Base-by-base conservation (phyloP, 345 rosid species). In the Populus nigra region DNA sequence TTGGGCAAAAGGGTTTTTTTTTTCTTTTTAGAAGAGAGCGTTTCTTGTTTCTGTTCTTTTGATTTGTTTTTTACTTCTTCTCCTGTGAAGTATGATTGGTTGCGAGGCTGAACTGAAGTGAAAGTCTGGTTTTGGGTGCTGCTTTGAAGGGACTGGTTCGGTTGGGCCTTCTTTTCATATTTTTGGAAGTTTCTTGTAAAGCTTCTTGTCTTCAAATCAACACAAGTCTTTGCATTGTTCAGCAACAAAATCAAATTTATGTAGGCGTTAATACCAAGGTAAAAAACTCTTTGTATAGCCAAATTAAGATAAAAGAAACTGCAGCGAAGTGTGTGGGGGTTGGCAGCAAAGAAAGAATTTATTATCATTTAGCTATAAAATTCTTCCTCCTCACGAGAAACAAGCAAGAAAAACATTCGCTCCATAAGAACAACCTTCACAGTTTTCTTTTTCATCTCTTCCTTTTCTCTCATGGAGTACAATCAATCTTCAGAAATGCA, bases 401-500 rank as follows among this genome's bases (percentile, higher is more conserved):
- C 29, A 71, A 45, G 35, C 20, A n/a, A 72, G 41, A 67, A 35
- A 67, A 36, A 38, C 20, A 9, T 20, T 38, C 39, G 17, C n/a
- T 5, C 8, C 69, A 65, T 2, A 8, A 2, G 36, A 65, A 5
- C 55, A 74, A 38, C 55, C 29, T 35, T 33, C 41, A 23, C 65
- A 59, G 0, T 3, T 59, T 41, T 59, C 4, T 5, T 8, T 59
- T 59, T n/a, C 23, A 1, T 59, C 65, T 10, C 7, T 27, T 36
- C 7, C 31, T 20, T 38, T 2, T 33, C 41, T 72, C 16, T 73
- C 23, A 87, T 91, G 88, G 89, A 82, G 8, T 78, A 72, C 39
- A 79, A 82, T 65, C 82, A 81, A 78, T 76, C 86, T 36, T 81
- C 86, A 65, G 93, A 85, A 83, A 85, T 90, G 92, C 94, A 91